Evolutionary conservation across 1,284 basidiomycete genomes (phyloP), one percentile per base, ranked within the genome.

Genomic region (Microbotryum intermedium): DNA sequence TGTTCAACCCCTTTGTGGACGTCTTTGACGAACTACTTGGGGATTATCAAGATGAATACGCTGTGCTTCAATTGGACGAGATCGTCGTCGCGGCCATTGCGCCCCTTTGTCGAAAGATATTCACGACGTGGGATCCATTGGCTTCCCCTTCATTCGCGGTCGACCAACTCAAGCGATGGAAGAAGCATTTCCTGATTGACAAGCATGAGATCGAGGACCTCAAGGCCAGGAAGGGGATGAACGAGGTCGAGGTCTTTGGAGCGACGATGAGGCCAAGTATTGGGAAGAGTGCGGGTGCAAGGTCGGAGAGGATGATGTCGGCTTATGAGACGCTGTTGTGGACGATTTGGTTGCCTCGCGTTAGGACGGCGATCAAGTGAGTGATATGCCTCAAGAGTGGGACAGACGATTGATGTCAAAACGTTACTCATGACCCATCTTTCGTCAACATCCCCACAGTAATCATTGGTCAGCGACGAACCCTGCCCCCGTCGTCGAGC

Each of bases 251-350:
- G 66, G 66, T 82, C 3, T 85, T 82, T 72, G 85, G 84, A 50
- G 55, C 42, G 25, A 16, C 44, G 26, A 10, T 46, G 39, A 44
- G 42, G 29, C 44, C 53, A n/a, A 47, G 44, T 21, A 50, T 42
- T 23, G 50, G 46, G 18, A 18, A 50, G 13, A 34, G 55, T n/a
- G 43, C 23, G 45, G 29, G 34, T 57, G 9, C 13, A 4, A 54
- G 60, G 25, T 48, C 10, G 8, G 66, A 68, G n/a, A 44, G 62
- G 5, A 55, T 79, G 1, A 99, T 98, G 95, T 92, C 92, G 6
- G 86, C 95, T 0, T 98, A 89, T 74, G 94, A 98, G 73, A 88
- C 86, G 59, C 78, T 98, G 23, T 76, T 98, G 20, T 98, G 94
- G 93, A 88, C 87, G 64, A 79, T 87, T 8, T 98, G 93, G 94